Evolutionary conservation across 768 basidiomycete genomes (phyloP), one percentile per base, ranked within the genome.

Genomic region (Chiua virens): DNA sequence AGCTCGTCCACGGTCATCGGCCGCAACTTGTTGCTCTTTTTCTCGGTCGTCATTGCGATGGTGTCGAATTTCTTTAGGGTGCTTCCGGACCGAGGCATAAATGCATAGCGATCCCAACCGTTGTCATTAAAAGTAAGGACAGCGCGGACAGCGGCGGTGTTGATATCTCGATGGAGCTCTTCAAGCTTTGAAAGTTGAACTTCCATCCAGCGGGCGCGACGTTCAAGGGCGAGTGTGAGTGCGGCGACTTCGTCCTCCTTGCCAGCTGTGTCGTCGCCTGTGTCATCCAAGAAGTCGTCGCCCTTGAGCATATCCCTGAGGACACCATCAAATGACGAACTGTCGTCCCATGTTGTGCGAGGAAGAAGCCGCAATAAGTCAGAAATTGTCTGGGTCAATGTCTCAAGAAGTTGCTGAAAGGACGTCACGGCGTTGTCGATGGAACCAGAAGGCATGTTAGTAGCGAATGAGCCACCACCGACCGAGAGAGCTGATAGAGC

Each of bases 161-260:
- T 94, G 71, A 93, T 92, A 58, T 93, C 91, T 25, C 88, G 86
- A 58, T 94, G 91, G 30, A 93, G 75, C 61, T 91, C 91, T 67
- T 94, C 91, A 32, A 94, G 74, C 65, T 93, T 92, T 1, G 88
- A 89, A 17, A 94, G 70, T 66, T 92, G 91, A 20, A 91, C 87
- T 69, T 93, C 90, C 88, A 94, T 92, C 89, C 91, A 94, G 38
- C 89, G 79, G 15, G 91, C 92, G n/a, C 92, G 87, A 54, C 88
- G 85, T 65, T 92, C 90, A 40, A 94, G 79, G 8, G 89, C 90
- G 43, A 87, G 73, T 2, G 90, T 93, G 53, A 93, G 72, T 17
- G 87, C 87, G 3, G 86, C 88, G 8, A 93, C 90, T 63, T 94
- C 91, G 61, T 92, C 89, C 55, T 91, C 89, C 59, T 82, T 85